Evolutionary conservation across 257 asterid genomes (phyloP), one percentile per base, ranked within the genome.

Genomic region (Scutellaria baicalensis): DNA sequence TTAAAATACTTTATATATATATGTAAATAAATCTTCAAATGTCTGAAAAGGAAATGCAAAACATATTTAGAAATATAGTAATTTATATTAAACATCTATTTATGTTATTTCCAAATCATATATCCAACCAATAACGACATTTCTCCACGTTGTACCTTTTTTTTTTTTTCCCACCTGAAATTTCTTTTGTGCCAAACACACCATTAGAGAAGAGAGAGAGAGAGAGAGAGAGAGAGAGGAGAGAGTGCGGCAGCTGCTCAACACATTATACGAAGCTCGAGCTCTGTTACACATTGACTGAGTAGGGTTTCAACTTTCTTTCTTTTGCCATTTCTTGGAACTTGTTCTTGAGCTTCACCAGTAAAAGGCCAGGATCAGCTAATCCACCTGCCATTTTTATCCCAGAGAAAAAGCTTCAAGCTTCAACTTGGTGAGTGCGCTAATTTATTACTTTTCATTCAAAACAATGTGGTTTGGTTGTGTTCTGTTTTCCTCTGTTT

Each of bases 281-380:
- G 33, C 68, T 47, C 72, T 55, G n/a, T 43, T 57, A 62, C 36
- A 13, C 72, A 59, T 66, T 59, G 33, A 66, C 44, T 57, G 33
- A 2, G 35, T 62, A 59, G 72, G 57, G 59, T 74, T 71, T 74
- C 43, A 66, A 35, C 42, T 43, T 59, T 69, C 70, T 63, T 45
- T 54, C 55, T 62, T 67, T 45, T 62, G 27, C 69, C 79, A 55
- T 63, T 68, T 39, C 27, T 77, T 6, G 74, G 63, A 50, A 65
- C 52, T 77, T 52, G 70, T 71, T 71, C 51, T 31, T 20, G 21
- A 20, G 8, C 79, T 31, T 0, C 44, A 49, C 0, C 62, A 60
- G 35, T 60, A 20, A 38, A 20, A 20, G 4, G 36, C 16, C 57
- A n/a, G 38, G 40, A 9, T 14, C 47, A 11, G 27, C 50, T 33